phyloP scores from a whole-genome alignment of 495 filamentous ascomycete species.

The Daldinia loculata region DNA sequence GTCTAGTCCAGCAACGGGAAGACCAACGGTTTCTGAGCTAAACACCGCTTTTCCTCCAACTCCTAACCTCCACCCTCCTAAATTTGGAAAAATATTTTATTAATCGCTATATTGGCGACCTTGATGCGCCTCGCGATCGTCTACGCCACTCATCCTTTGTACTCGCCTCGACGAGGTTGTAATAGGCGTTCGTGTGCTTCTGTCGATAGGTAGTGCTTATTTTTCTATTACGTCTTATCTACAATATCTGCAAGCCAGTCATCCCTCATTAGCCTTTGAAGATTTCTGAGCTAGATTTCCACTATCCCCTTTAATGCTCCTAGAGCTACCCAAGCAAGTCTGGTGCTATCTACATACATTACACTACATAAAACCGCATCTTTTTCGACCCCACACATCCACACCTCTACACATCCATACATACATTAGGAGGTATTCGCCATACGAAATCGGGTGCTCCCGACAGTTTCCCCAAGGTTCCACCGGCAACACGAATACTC shows the following conservation, averaged over 20 bases:
- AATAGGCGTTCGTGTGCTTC: constrained; percentile 11
- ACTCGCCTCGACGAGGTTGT: constrained; percentile 7
- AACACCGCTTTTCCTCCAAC: constrained; percentile 17
- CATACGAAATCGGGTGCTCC: constrained; percentile 35
- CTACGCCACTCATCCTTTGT: constrained; percentile 10
- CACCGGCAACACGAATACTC: constrained; percentile 19
- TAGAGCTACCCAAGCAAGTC: neutral
- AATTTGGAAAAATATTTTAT: constrained; percentile 18
- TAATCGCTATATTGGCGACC: constrained; percentile 31
- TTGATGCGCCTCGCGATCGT: constrained; percentile 21
- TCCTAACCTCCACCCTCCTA: neutral
- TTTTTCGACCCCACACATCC: constrained; percentile 16
- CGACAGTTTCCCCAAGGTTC: constrained; percentile 24
- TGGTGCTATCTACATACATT: constrained; percentile 1
- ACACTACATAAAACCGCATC: constrained; percentile 4
- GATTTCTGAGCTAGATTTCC: constrained; percentile 20
- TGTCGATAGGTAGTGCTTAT: constrained; percentile 23
- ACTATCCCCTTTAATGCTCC: neutral
- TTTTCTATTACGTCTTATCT: constrained; percentile 5
- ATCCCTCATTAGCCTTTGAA: constrained; percentile 26
- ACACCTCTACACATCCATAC: constrained; percentile 13
- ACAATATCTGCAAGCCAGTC: neutral
- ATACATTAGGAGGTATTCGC: constrained; percentile 1
- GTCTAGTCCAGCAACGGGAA: constrained; percentile 35
- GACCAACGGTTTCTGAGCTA: constrained; percentile 21